Base-by-base conservation (phyloP, 768 basidiomycete genomes). In the Pleurotus pulmonarius region DNA sequence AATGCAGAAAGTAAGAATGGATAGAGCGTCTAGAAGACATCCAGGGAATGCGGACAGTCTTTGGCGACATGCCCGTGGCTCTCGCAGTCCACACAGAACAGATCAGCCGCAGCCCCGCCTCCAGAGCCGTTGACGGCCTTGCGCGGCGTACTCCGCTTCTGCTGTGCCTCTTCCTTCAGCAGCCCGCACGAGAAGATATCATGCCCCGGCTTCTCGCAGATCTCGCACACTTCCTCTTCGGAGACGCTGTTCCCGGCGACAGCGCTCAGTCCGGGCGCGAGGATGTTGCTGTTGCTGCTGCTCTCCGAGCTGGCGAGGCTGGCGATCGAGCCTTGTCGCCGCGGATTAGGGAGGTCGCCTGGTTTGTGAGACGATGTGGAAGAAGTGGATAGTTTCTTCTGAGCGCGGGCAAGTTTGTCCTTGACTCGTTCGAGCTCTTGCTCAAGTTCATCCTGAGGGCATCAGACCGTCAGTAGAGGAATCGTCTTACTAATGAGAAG, bases 21-120 rank as follows among this genome's bases (percentile, higher is more conserved):
- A 46, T 13, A 20, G 9, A 12, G 52, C 13, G 20, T 20, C 74
- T 72, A 94, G 73, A 94, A 95, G 56, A 94, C 88, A 71, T 95
- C 93, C 69, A 86, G 70, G 9, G 91, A 92, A 68, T 92, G 84
- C 40, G 92, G 91, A 65, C 93, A 95, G 59, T 92, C 82, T 37
- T 79, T 80, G 4, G 92, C 83, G 38, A 76, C 65, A 67, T 94
- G 92, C 6, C 91, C 92, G 51, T 81, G 78, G 56, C 82, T 82
- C 73, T 94, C 93, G 66, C 93, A 94, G 61, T 94, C 92, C 53
- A 86, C 88, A 67, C 93, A 94, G 65, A 82, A 89, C 40, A 82
- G 63, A 52, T 78, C 79, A 15, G 67, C 56, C 38, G 55, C 57
- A 40, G 22, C 45, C 12, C 11, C 43, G 18, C 18, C 43, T 34